Conservation (phyloP, 78 protist species). For the Dictyostelium intermedium region DNA sequence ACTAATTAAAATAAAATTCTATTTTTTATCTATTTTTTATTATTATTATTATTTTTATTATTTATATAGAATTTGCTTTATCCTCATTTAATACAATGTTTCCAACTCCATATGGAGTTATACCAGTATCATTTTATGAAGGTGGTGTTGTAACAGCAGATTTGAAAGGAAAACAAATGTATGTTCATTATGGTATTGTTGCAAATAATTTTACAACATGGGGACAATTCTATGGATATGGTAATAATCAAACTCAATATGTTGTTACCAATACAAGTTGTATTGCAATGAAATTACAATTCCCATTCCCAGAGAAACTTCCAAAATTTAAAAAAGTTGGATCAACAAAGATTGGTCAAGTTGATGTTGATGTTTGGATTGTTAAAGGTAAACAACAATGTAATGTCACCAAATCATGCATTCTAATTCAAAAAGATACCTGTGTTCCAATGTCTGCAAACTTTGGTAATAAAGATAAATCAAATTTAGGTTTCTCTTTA, state of each 20-base stretch:
- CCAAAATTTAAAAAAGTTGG: constrained; percentile 1
- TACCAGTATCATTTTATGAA: neutral
- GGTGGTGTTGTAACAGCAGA: neutral
- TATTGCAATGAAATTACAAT: neutral
- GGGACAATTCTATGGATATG: neutral
- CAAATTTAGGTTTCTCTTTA: neutral
- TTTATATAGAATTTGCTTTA: neutral
- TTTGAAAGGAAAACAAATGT: neutral
- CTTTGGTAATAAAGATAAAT: neutral
- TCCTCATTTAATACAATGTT: neutral
- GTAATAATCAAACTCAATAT: neutral
- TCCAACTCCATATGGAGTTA: neutral
- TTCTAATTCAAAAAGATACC: neutral
- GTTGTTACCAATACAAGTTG: neutral
- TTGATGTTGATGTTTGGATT: neutral
- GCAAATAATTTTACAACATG: neutral
- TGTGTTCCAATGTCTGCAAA: neutral
- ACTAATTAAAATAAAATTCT: neutral
- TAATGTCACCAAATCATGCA: neutral
- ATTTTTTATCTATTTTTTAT: neutral
- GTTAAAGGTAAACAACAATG: neutral
- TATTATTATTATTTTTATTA: neutral
- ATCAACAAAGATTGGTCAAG: neutral
- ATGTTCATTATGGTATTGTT: neutral
- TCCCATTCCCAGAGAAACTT: neutral